Conservation (phyloP, 2,329 filamentous ascomycete species). For the Bisporella sp. region DNA sequence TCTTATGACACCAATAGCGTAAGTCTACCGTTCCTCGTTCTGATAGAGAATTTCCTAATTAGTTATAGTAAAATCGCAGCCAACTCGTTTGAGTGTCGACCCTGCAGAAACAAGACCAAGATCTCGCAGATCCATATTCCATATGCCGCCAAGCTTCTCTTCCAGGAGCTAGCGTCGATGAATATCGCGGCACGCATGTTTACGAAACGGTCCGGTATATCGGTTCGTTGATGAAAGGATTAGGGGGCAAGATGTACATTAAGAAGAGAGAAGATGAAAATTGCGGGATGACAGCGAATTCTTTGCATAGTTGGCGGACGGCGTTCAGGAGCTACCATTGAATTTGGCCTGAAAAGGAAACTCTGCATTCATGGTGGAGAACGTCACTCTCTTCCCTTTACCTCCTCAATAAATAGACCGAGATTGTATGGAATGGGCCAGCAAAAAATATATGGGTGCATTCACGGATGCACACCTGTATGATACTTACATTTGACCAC, state of each 20-base stretch:
- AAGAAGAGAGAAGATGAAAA: conserved; percentile 5
- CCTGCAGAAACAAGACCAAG: conserved; percentile 98
- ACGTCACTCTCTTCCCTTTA: too few species aligned
- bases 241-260: conserved; percentile 1
- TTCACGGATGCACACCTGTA: too few species aligned
- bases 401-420: too few species aligned
- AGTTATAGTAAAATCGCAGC: conserved; percentile 75
- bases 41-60: conserved; percentile 2
- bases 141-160: conserved; percentile 94
- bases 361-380: background rate
- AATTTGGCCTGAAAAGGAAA: conserved; percentile 3
- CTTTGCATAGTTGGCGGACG: background rate
- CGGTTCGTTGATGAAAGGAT: conserved; percentile 47
- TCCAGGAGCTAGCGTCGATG: conserved; percentile 97
- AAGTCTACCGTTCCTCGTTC: conserved; percentile 40
- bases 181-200: conserved; percentile 98
- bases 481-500: too few species aligned
- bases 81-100: conserved; percentile 91
- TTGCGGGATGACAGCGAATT: conserved; percentile 1
- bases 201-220: conserved; percentile 73
- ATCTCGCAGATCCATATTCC: conserved; percentile 98
- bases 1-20: conserved; percentile 98
- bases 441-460: too few species aligned
- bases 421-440: too few species aligned
- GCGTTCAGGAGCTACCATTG: background rate